These are phyloP conservation scores for Nectriaceae sp. DNA, from an alignment of 2,329 filamentous ascomycete species.

Conservation along the genomic window DNA sequence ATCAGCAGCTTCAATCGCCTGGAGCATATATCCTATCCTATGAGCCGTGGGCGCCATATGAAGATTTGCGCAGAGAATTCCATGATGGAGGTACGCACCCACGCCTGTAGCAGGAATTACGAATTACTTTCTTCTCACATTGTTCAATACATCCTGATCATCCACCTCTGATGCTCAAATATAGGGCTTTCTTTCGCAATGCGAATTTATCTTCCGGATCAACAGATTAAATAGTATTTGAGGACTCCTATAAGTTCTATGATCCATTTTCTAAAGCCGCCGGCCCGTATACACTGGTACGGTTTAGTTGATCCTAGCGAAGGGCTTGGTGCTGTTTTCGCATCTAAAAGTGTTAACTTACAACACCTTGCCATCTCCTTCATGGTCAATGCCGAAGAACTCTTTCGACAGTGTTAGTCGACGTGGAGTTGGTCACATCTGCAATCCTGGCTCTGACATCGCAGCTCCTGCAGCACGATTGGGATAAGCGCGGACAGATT, in stretches of 20 bases:
- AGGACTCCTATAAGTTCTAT: constrained; percentile 28
- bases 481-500: constrained; percentile 15
- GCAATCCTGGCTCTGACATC: too few relatives aligned
- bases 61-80: constrained; percentile 8
- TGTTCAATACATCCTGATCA: background rate
- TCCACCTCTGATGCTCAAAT: constrained; percentile 8
- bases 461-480: constrained; percentile 21
- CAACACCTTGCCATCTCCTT: constrained; percentile 31
- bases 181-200: constrained; percentile 8
- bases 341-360: constrained; percentile 26
- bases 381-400: too few relatives aligned
- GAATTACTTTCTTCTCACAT: constrained; percentile 1
- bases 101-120: constrained; percentile 21
- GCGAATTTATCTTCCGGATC: constrained; percentile 17
- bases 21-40: constrained; percentile 22
- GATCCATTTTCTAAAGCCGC: constrained; percentile 6
- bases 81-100: constrained; percentile 20
- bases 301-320: constrained; percentile 9
- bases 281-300: constrained; percentile 1
- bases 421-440: too few relatives aligned
- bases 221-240: constrained; percentile 27
- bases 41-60: constrained; percentile 35
- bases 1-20: constrained; percentile 27
- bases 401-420: too few relatives aligned
- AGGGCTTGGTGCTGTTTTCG: constrained; percentile 21